Conservation (phyloP, 257 asterid species). For the Haberlea rhodopensis region DNA sequence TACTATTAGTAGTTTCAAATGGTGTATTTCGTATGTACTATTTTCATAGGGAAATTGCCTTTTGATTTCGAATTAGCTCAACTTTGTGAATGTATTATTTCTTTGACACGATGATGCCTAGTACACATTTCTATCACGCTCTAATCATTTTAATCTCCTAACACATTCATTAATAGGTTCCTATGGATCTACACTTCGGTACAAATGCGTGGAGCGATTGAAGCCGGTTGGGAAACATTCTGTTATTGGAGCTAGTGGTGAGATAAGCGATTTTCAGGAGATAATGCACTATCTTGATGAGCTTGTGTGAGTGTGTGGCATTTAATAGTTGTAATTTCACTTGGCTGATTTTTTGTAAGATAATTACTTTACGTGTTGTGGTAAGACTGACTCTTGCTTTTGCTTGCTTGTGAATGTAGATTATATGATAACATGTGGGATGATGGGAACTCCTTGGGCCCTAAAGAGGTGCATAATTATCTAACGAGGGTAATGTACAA, state of each 20-base stretch:
- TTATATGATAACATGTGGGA: constrained; percentile 94
- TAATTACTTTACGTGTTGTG: constrained; percentile 15
- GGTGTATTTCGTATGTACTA: background rate
- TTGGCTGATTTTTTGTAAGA: background rate
- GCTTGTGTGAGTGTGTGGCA: constrained; percentile 59
- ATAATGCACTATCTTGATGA: constrained; percentile 81
- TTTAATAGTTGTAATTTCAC: background rate
- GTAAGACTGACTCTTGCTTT: constrained; percentile 16
- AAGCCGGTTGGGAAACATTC: constrained; percentile 94
- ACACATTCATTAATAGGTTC: constrained; percentile 54
- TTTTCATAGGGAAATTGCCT: background rate
- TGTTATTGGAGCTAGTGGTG: constrained; percentile 94
- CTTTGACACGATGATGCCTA: constrained; percentile 1
- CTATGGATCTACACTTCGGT: constrained; percentile 91
- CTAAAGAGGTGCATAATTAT: constrained; percentile 92
- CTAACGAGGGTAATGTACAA: constrained; percentile 83
- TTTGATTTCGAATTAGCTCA: constrained; percentile 1
- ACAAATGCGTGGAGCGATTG: constrained; percentile 89
- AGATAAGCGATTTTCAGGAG: constrained; percentile 97
- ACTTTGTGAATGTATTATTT: background rate
- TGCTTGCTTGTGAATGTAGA: constrained; percentile 46
- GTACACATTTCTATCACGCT: background rate
- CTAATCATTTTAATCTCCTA: constrained; percentile 10
- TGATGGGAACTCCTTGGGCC: constrained; percentile 95
- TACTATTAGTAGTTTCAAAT: background rate